Percentiles rank a stretch among this genome's conserved stretches.
Evolutionary conservation across 2,329 filamentous ascomycete genomes (phyloP).

Genomic region (Trichophyton benhamiae): DNA sequence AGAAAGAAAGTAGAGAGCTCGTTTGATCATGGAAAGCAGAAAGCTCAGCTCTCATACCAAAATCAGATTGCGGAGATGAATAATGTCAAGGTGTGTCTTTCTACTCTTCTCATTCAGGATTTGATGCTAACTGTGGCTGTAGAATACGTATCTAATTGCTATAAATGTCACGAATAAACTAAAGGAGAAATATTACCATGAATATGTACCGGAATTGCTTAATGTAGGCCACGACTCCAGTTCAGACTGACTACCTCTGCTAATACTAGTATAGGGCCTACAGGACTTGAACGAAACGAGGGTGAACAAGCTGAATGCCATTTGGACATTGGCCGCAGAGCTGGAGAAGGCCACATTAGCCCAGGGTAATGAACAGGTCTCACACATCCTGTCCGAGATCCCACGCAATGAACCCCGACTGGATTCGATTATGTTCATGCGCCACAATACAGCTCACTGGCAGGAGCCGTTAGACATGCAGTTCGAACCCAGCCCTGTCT

Average conservation of each 20-base stretch:
- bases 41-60: slow-evolving; percentile 82
- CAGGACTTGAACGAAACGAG: slow-evolving; percentile 90
- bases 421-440: slow-evolving; percentile 96
- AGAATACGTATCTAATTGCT: slow-evolving; percentile 89
- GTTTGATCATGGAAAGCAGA: slow-evolving; percentile 75
- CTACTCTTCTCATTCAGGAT: background rate
- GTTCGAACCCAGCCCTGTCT: slow-evolving; percentile 91
- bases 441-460: slow-evolving; percentile 73
- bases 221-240: slow-evolving; percentile 47
- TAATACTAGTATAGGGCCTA: slow-evolving; percentile 40
- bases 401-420: slow-evolving; percentile 74
- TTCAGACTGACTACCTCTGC: background rate
- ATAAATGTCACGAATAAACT: slow-evolving; percentile 97
- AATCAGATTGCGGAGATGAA: slow-evolving; percentile 92
- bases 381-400: slow-evolving; percentile 67
- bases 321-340: slow-evolving; percentile 71
- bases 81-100: slow-evolving; percentile 56
- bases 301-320: slow-evolving; percentile 65
- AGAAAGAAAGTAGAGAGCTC: slow-evolving; percentile 90
- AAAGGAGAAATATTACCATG: slow-evolving; percentile 94
- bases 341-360: slow-evolving; percentile 71
- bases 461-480: slow-evolving; percentile 71
- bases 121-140: background rate
- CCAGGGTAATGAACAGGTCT: slow-evolving; percentile 58
- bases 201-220: slow-evolving; percentile 86